A percentile compares a stretch with the other conserved stretches of the same genome.
Evolutionary conservation across 345 rosid genomes (phyloP).

Genomic region (Boechera stricta): DNA sequence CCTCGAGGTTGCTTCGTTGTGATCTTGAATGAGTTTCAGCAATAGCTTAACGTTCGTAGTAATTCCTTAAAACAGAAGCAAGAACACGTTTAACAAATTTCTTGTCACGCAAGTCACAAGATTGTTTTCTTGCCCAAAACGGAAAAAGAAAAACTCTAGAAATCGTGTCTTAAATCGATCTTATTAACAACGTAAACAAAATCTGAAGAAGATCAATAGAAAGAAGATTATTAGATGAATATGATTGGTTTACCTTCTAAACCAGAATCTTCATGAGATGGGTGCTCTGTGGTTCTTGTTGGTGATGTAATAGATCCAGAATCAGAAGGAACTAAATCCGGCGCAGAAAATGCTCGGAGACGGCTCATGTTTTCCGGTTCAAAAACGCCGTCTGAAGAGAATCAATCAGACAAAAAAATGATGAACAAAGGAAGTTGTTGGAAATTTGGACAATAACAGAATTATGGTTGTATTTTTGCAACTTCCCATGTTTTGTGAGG

Average conservation of each 20-base stretch:
- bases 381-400: constrained; percentile 11
- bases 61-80: constrained; percentile 50
- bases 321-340: constrained; percentile 49
- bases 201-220: not conserved
- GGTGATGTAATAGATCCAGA: constrained; percentile 34
- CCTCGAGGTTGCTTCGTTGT: constrained; percentile 58
- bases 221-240: not conserved
- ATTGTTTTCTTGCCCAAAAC: not conserved
- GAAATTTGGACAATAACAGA: constrained; percentile 23
- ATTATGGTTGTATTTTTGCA: constrained; percentile 20
- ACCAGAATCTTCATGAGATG: constrained; percentile 48
- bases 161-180: not conserved
- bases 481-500: constrained; percentile 25
- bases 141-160: not conserved
- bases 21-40: constrained; percentile 72
- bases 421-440: constrained; percentile 15
- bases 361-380: constrained; percentile 38
- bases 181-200: not conserved
- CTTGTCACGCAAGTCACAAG: constrained; percentile 23
- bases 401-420: constrained; percentile 17
- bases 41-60: constrained; percentile 67
- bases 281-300: constrained; percentile 20
- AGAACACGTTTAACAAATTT: not conserved
- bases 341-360: constrained; percentile 56
- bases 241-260: constrained; percentile 53